Base-by-base conservation (phyloP, 2,329 filamentous ascomycete genomes). In the Trichoderma lentiforme region DNA sequence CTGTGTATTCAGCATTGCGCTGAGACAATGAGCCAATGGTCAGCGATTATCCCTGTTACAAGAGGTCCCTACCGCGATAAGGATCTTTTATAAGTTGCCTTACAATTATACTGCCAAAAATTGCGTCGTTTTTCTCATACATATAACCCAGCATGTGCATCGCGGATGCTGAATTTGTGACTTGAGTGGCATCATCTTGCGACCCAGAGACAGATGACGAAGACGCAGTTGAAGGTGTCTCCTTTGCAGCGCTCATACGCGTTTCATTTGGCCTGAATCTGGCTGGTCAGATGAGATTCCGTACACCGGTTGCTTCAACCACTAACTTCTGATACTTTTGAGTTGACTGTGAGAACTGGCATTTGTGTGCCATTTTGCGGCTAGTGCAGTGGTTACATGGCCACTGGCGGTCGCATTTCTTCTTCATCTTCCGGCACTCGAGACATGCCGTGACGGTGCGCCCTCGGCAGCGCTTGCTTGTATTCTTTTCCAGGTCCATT, bases 341-440 rank as follows among this genome's bases (percentile, higher is more conserved):
- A 15, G 53, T 60, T 5, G 56, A 8, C n/a, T 60, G 65, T 12
- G 26, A 47, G 36, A 60, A 68, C 3, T 60, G 65, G n/a, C 65
- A 68, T 24, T 32, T 58, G 26, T 68, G 65, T 24, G 53, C 53
- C 18, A 68, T 43, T 18, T 68, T 60, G n/a, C 65, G 36, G 14
- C 7, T 68, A 9, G 26, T 60, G 56, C 65, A 68, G 12, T 68
- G 65, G 15, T 60, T 68, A n/a, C 65, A 68, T 3, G 65, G 65
- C 65, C 65, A 68, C 18, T 60, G 65, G 1, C 65, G 53, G n/a
- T 68, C 53, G 21, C 65, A 68, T 28, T 68, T 68, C 65, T 68
- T 68, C 51, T 68, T 68, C 65, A 57, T 60, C 26, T 68, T 68
- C 14, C 65, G 65, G 36, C 65, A 68, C 32, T 68, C 65, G 34